Evolutionary conservation across 306 rosid species (phyloP).

Genomic region (Quercus robur): DNA sequence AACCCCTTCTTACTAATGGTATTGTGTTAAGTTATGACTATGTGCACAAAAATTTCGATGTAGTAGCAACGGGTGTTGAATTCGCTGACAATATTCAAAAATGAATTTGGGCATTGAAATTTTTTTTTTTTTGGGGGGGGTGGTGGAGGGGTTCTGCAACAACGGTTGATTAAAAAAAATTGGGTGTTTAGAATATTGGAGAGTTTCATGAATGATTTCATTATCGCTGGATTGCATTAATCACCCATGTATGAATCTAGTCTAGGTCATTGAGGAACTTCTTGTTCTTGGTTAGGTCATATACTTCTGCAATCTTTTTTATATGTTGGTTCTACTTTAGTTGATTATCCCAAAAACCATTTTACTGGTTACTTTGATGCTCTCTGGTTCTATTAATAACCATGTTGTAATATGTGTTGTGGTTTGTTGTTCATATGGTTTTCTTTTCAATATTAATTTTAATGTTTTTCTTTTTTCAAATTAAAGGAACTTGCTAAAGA

Average conservation of each 20-base stretch:
- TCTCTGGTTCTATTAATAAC: no score
- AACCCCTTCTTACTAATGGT: neutral
- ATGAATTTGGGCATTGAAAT: no score
- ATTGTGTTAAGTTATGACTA: neutral
- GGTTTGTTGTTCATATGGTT: neutral
- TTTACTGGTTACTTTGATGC: neutral
- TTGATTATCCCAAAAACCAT: neutral
- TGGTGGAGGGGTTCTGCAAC: no score
- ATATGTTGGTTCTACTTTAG: neutral
- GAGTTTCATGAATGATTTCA: no score
- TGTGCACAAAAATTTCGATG: neutral
- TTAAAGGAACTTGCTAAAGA: slow-evolving; percentile 75
- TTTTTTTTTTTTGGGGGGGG: no score
- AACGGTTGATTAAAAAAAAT: no score
- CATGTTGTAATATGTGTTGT: neutral
- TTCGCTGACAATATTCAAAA: no score
- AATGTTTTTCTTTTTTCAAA: neutral
- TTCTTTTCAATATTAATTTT: neutral
- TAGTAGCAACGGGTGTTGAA: neutral
- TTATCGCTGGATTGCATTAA: no score
- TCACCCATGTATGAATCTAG: no score
- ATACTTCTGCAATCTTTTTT: neutral
- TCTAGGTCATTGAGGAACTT: no score
- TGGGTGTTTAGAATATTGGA: no score
- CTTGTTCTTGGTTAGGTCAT: no score